A percentile compares a stretch with the other conserved stretches of the same genome.
These are phyloP conservation scores for Clarireedia homoeocarpa DNA, from an alignment of 2,329 filamentous ascomycete genomes.

Conservation along the genomic window DNA sequence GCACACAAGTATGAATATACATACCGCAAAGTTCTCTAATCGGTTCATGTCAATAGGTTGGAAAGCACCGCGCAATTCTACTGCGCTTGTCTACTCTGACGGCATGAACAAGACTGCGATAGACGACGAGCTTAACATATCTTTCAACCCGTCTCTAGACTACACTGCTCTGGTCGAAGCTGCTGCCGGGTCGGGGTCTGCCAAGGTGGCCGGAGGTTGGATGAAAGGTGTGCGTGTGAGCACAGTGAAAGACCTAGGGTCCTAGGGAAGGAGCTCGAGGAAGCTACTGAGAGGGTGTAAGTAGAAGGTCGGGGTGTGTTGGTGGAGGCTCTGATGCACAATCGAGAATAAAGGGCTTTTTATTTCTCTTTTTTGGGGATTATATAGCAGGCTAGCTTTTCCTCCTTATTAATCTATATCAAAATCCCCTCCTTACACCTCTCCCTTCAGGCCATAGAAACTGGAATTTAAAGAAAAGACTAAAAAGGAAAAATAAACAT, in stretches of 20 bases:
- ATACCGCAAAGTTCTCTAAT: conserved; percentile 5
- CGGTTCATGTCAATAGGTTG: conserved; percentile 35
- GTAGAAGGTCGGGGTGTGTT: background rate
- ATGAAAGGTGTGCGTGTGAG: conserved; percentile 8
- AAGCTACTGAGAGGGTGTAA: background rate
- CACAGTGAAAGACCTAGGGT: conserved; percentile 4
- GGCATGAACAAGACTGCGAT: conserved; percentile 49
- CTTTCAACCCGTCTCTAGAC: conserved; percentile 51
- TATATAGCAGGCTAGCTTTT: background rate
- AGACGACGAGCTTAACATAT: conserved; percentile 56
- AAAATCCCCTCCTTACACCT: too few relatives aligned
- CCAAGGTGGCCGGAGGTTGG: background rate
- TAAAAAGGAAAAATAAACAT: too few relatives aligned
- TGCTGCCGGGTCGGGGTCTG: background rate
- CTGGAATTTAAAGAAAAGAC: too few relatives aligned
- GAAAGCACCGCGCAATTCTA: conserved; percentile 53
- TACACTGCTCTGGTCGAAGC: conserved; percentile 46
- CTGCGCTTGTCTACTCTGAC: conserved; percentile 55
- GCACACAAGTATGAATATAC: conserved; percentile 37
- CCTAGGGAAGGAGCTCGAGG: conserved; percentile 1
- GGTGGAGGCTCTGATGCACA: background rate
- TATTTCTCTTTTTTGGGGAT: background rate
- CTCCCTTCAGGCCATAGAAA: too few relatives aligned
- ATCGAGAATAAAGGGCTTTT: background rate
- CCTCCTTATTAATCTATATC: background rate